These are phyloP conservation scores for Alternaria triticina DNA, from an alignment of 2,329 filamentous ascomycete species.

Conservation along the genomic window DNA sequence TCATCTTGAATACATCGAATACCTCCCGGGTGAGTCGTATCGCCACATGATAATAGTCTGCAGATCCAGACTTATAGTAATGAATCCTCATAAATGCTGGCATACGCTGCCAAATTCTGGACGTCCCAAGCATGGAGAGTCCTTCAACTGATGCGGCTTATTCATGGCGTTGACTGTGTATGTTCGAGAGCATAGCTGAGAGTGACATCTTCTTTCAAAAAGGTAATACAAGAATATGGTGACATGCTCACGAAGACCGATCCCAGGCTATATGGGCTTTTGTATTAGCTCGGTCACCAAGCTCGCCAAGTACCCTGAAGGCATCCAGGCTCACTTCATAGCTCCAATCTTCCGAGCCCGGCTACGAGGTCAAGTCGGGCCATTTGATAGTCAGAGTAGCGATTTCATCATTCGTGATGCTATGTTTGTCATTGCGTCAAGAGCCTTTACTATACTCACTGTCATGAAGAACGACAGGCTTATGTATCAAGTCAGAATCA, in stretches of 20 bases:
- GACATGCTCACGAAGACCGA: neutral
- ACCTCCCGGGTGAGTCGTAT: neutral
- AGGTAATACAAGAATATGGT: neutral
- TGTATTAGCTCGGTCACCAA: neutral
- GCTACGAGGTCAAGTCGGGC: neutral
- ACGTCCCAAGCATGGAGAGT: neutral
- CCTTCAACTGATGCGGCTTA: neutral
- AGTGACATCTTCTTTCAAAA: neutral
- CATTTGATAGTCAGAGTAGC: neutral
- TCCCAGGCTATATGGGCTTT: neutral
- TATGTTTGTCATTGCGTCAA: neutral
- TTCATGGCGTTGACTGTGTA: neutral
- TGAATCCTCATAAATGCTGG: neutral
- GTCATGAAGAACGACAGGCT: neutral
- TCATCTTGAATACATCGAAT: neutral
- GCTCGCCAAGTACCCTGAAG: neutral
- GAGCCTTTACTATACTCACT: neutral
- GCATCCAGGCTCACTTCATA: neutral
- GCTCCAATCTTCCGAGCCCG: neutral
- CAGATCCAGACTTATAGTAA: neutral
- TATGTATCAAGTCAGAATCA: neutral
- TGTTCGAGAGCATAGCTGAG: neutral
- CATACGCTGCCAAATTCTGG: neutral
- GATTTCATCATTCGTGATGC: neutral
- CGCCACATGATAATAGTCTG: neutral